These are phyloP conservation scores for Chaetomium cochliodes DNA, from an alignment of 495 filamentous ascomycete genomes.

Conservation along the genomic window DNA sequence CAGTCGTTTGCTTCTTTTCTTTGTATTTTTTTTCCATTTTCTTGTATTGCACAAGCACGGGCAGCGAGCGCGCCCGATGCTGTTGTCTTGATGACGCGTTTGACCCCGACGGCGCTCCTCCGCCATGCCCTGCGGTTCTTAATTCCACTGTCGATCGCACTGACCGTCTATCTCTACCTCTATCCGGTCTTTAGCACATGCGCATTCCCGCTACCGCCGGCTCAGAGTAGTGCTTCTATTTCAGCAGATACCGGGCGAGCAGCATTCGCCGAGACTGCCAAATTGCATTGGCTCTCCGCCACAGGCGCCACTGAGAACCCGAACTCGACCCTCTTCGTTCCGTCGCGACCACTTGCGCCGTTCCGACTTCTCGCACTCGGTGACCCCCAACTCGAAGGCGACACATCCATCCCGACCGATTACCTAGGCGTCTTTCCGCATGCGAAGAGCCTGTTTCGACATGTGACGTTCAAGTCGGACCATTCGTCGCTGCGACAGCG, in stretches of 20 bases:
- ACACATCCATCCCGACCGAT: slow-evolving; percentile 70
- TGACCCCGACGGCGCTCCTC: slow-evolving; percentile 57
- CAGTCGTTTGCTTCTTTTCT: slow-evolving; percentile 10
- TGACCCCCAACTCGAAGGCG: slow-evolving; percentile 94
- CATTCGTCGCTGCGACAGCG: slow-evolving; percentile 47
- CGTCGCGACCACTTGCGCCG: slow-evolving; percentile 53
- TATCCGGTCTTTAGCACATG: slow-evolving; percentile 83
- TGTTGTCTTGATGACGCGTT: slow-evolving; percentile 50
- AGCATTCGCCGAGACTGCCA: slow-evolving; percentile 49
- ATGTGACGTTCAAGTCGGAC: slow-evolving; percentile 45
- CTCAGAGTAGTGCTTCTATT: slow-evolving; percentile 20
- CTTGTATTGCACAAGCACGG: slow-evolving; percentile 9
- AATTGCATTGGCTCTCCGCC: slow-evolving; percentile 44
- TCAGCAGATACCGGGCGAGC: slow-evolving; percentile 25
- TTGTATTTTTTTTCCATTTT: neutral
- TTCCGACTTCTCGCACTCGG: slow-evolving; percentile 89
- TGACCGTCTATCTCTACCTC: slow-evolving; percentile 77
- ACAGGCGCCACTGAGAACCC: slow-evolving; percentile 4
- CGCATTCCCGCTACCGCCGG: slow-evolving; percentile 66
- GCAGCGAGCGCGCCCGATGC: slow-evolving; percentile 31
- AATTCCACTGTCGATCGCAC: slow-evolving; percentile 64
- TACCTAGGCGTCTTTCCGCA: slow-evolving; percentile 61
- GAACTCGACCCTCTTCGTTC: slow-evolving; percentile 19
- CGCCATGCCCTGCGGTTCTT: slow-evolving; percentile 63
- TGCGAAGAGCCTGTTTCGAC: slow-evolving; percentile 51